Evolutionary conservation across 2,329 filamentous ascomycete species (phyloP).

Genomic region (Ceratocystis ficicola): DNA sequence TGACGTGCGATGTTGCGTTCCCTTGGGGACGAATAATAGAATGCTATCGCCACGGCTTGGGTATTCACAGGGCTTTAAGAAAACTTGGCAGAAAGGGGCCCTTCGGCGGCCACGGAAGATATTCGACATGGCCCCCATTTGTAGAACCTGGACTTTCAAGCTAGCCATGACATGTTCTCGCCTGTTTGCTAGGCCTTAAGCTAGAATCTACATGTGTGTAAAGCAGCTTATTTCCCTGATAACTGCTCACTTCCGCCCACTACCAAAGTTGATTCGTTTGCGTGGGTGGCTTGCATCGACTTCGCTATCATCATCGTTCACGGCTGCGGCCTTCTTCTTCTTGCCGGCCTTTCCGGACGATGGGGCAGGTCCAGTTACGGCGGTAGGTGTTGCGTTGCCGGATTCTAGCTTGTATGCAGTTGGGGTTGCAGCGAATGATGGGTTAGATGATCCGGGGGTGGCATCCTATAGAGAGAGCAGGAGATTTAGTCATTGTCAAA

Average conservation of each 20-base stretch:
- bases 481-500: background rate
- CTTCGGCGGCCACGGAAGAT: background rate
- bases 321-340: conserved; percentile 45
- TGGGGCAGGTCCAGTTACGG: conserved; percentile 40
- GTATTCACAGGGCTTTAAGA: too few species aligned
- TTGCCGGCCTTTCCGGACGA: conserved; percentile 38
- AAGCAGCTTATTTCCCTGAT: too few species aligned
- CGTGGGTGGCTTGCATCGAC: conserved; percentile 42
- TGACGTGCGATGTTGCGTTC: background rate
- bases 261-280: conserved; percentile 47
- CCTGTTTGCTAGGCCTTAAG: background rate
- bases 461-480: conserved; percentile 30
- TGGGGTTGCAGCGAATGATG: conserved; percentile 42
- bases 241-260: conserved; percentile 36
- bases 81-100: background rate
- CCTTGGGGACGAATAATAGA: background rate
- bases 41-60: background rate
- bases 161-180: too few species aligned
- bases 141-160: background rate
- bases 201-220: background rate
- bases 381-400: conserved; percentile 33
- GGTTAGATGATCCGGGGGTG: conserved; percentile 35
- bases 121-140: background rate
- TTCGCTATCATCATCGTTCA: conserved; percentile 44
- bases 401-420: conserved; percentile 36